Percentiles rank a stretch among this genome's conserved stretches.
Conservation (phyloP, 1,139 yeast species). For the Taphrina communis region DNA sequence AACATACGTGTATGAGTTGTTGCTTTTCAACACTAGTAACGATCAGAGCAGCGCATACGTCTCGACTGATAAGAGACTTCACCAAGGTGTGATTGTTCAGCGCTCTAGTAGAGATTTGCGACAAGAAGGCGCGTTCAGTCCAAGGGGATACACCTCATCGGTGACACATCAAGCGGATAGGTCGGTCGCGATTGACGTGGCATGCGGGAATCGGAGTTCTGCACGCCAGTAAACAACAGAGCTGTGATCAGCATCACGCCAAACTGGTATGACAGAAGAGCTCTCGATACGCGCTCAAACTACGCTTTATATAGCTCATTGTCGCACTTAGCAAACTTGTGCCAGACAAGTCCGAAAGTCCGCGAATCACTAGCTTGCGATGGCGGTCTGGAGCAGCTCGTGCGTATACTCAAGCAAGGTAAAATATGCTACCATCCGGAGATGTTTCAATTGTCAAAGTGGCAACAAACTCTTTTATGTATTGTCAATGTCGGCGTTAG, state of each 20-base stretch:
- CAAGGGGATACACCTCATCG: too few relatives aligned
- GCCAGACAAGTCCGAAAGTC: slow-evolving; percentile 84
- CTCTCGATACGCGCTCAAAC: slow-evolving; percentile 87
- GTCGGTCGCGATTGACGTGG: neutral
- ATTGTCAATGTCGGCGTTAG: slow-evolving; percentile 88
- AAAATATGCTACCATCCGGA: slow-evolving; percentile 58
- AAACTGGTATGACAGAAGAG: slow-evolving; percentile 86
- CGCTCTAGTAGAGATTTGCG: too few relatives aligned
- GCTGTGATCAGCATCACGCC: slow-evolving; percentile 92
- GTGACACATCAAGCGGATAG: too few relatives aligned
- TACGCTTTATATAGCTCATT: slow-evolving; percentile 89
- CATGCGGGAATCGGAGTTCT: slow-evolving; percentile 92
- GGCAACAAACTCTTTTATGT: slow-evolving; percentile 95
- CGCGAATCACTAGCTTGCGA: slow-evolving; percentile 86
- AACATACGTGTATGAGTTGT: too few relatives aligned
- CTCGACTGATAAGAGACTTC: too few relatives aligned
- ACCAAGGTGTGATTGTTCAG: too few relatives aligned
- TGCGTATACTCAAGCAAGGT: slow-evolving; percentile 65
- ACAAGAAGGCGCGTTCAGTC: too few relatives aligned
- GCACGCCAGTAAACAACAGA: slow-evolving; percentile 75
- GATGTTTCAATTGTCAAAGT: slow-evolving; percentile 61
- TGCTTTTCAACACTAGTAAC: too few relatives aligned
- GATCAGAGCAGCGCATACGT: too few relatives aligned
- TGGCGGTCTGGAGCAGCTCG: slow-evolving; percentile 89
- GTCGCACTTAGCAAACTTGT: slow-evolving; percentile 84